A percentile compares a stretch with the other conserved stretches of the same genome.
phyloP scores from a whole-genome alignment of 164 flowering plant genomes.

The Pachysandra terminalis region DNA sequence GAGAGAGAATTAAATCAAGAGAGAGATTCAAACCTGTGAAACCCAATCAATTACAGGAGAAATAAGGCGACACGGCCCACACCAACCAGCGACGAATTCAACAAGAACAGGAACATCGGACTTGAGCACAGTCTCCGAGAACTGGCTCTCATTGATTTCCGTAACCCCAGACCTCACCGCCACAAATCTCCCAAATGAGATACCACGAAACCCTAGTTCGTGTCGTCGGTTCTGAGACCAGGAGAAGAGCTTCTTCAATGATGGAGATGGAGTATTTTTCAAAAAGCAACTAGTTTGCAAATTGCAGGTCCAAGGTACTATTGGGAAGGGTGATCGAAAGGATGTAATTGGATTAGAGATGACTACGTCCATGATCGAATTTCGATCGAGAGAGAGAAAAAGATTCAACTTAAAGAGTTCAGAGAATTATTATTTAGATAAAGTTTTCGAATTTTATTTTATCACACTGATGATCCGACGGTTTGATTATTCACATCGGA shows the following conservation, averaged over 20 bases:
- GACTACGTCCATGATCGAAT: slow-evolving; percentile 15
- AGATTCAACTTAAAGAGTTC: background rate
- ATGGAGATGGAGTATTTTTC: background rate
- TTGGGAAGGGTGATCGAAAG: slow-evolving; percentile 7
- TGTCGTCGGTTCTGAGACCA: background rate
- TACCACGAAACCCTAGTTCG: slow-evolving; percentile 4
- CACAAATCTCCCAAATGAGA: slow-evolving; percentile 2
- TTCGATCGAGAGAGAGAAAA: background rate
- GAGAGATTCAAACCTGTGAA: slow-evolving; percentile 44
- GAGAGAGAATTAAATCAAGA: background rate
- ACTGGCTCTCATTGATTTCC: slow-evolving; percentile 52
- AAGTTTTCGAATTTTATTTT: too few relatives aligned
- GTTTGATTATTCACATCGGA: too few relatives aligned
- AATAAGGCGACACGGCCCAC: slow-evolving; percentile 85
- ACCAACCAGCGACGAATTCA: slow-evolving; percentile 85
- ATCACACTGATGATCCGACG: too few relatives aligned
- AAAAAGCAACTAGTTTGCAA: slow-evolving; percentile 5
- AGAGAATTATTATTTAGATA: too few relatives aligned
- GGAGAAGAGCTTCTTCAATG: slow-evolving; percentile 4
- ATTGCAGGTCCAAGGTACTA: background rate
- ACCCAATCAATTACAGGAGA: slow-evolving; percentile 57
- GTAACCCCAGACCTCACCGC: slow-evolving; percentile 28
- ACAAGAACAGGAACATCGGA: slow-evolving; percentile 75
- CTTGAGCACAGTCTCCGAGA: slow-evolving; percentile 49
- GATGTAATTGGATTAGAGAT: slow-evolving; percentile 14